Conservation (phyloP, 1,284 basidiomycete genomes). For the Trichosporon sp. region DNA sequence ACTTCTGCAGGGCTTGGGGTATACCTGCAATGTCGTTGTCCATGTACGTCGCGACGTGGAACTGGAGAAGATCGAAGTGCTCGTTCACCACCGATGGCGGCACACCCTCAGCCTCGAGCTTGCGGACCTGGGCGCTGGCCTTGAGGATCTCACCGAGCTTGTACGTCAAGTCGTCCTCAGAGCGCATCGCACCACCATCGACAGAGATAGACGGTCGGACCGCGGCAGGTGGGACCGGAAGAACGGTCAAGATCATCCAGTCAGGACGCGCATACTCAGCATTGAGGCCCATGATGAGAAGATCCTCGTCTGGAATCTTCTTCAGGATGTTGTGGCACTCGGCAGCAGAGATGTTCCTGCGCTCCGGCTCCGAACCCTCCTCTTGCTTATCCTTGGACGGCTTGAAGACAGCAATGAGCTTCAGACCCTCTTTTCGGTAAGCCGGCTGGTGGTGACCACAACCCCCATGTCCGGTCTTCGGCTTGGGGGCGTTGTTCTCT, state of each 20-base stretch:
- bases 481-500: conserved; percentile 22
- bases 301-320: conserved; percentile 85
- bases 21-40: conserved; percentile 99
- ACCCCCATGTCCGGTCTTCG: conserved; percentile 70
- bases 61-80: conserved; percentile 95
- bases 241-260: conserved; percentile 98
- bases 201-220: conserved; percentile 96
- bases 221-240: conserved; percentile 96
- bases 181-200: conserved; percentile 91
- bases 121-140: conserved; percentile 82
- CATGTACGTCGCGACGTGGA: conserved; percentile 99
- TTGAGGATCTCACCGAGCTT: conserved; percentile 97
- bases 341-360: conserved; percentile 75
- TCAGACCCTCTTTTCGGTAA: conserved; percentile 90
- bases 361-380: conserved; percentile 82
- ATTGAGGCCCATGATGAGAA: conserved; percentile 86
- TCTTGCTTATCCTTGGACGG: conserved; percentile 81
- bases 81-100: conserved; percentile 93
- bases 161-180: conserved; percentile 98
- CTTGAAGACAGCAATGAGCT: conserved; percentile 94
- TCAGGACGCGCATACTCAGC: conserved; percentile 95
- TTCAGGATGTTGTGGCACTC: conserved; percentile 89
- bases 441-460: conserved; percentile 90
- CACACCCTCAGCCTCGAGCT: conserved; percentile 94
- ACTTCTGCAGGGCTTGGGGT: conserved; percentile 95